Evolutionary conservation across 768 basidiomycete species (phyloP), one percentile per base, ranked within the genome.

Genomic region (Hemileccinum impolitum): DNA sequence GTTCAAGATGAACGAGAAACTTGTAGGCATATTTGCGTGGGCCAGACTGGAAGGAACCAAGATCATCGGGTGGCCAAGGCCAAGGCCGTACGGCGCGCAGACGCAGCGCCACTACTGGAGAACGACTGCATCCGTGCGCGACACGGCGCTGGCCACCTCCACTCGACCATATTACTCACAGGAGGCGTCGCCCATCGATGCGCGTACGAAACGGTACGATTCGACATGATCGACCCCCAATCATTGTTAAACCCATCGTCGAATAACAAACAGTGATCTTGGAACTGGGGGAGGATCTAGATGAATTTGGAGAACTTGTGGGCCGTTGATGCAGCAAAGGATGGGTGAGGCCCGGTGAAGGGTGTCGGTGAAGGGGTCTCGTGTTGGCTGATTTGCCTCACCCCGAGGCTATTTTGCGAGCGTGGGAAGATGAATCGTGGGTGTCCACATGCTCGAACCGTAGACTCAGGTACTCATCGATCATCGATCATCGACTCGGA

Each of bases 91-190:
- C 26, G 10, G 28, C n/a, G 21, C 45, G 36, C 18, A 51, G 43
- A 45, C 15, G 26, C 52, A 36, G 31, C 54, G 45, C 46, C 54
- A 56, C 23, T 56, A 3, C 54, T 35, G 44, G 47, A 57, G 46
- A 39, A 57, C 55, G 7, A 28, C 43, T 46, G 40, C 18, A 34
- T 43, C 39, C 52, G 23, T 18, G 50, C 34, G 12, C 25, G 23
- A 52, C 43, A 26, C 18, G 23, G 28, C 37, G 6, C 36, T 43
- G 19, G 39, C 21, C 15, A 26, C n/a, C 23, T 15, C 3, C 31
- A 10, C 18, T 13, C 19, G 17, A 18, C 12, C 11, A 9, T 4
- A 30, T 14, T 10, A 15, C 9, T 14, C 37, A 23, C 30, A 28
- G 3, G 19, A 12, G 32, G 9, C 15, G 15, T 21, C 8, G 35